phyloP scores from a whole-genome alignment of 345 rosid species.

The Sonneratia caseolaris region DNA sequence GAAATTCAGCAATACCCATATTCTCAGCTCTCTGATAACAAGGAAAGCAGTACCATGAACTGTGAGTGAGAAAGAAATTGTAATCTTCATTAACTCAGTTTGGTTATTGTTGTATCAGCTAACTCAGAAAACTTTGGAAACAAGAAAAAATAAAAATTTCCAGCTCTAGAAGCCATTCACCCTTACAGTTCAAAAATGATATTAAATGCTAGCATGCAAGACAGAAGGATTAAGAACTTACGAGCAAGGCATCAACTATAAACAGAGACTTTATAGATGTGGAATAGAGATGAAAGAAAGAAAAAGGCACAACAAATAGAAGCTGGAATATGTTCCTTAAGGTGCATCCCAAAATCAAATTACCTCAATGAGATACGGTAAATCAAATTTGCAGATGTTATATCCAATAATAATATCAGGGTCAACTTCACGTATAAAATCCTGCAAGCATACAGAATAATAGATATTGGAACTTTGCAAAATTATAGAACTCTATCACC shows the following conservation, averaged over 20 bases:
- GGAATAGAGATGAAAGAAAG: not conserved
- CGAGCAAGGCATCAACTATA: not conserved
- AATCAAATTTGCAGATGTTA: constrained; percentile 95
- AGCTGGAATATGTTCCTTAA: not conserved
- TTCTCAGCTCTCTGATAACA: constrained; percentile 69
- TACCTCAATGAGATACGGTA: constrained; percentile 98
- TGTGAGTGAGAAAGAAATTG: constrained; percentile 1
- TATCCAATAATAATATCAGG: constrained; percentile 97
- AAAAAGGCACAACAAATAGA: constrained; percentile 2
- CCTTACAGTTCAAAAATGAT: not conserved
- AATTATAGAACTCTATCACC: not conserved
- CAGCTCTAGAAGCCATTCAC: not conserved
- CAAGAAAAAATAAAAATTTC: not conserved
- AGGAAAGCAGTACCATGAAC: constrained; percentile 2
- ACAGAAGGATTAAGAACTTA: not conserved
- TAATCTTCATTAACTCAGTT: not conserved
- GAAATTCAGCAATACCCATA: constrained; percentile 80
- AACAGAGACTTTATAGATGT: not conserved
- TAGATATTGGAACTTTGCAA: not conserved
- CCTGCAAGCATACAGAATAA: constrained; percentile 41
- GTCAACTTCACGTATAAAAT: constrained; percentile 76
- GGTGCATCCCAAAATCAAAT: constrained; percentile 12
- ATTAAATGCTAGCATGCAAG: not conserved
- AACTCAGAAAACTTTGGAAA: not conserved
- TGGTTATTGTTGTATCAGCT: not conserved